Evolutionary conservation across 305 asterid species (phyloP).

Genomic region (Solanum hybrid): DNA sequence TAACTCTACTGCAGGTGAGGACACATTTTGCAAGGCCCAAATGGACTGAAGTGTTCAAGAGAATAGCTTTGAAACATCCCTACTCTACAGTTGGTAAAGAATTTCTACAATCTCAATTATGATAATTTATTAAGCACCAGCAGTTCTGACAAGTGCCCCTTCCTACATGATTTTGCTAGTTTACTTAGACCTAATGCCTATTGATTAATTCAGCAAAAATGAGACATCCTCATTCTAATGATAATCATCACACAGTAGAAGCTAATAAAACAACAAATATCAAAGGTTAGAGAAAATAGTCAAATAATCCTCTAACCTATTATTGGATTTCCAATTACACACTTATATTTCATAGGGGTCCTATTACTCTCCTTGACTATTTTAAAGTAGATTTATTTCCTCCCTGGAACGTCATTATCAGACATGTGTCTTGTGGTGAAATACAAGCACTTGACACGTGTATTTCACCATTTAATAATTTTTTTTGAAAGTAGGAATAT

Average conservation of each 20-base stretch:
- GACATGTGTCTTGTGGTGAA: too few species aligned
- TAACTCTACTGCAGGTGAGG: slow-evolving; percentile 46
- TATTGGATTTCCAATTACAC: too few species aligned
- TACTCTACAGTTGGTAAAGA: slow-evolving; percentile 64
- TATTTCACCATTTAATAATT: neutral
- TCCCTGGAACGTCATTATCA: too few species aligned
- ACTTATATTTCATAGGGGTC: too few species aligned
- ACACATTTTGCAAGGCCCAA: slow-evolving; percentile 93
- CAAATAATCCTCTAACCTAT: too few species aligned
- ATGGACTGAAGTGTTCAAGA: slow-evolving; percentile 75
- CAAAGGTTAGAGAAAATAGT: neutral
- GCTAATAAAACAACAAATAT: neutral
- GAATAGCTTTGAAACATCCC: slow-evolving; percentile 69
- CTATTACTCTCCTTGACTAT: too few species aligned
- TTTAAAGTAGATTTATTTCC: too few species aligned
- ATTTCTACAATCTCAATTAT: neutral
- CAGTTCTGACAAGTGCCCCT: neutral
- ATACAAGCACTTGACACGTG: neutral
- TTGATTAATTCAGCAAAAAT: neutral
- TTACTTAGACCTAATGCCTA: neutral
- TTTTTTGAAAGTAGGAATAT: too few species aligned
- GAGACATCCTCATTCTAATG: neutral
- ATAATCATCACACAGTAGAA: neutral
- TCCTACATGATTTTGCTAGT: neutral
- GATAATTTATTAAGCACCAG: neutral